Evolutionary conservation across 208 protist species (phyloP).

Genomic region (Herpetomonas muscarum): DNA sequence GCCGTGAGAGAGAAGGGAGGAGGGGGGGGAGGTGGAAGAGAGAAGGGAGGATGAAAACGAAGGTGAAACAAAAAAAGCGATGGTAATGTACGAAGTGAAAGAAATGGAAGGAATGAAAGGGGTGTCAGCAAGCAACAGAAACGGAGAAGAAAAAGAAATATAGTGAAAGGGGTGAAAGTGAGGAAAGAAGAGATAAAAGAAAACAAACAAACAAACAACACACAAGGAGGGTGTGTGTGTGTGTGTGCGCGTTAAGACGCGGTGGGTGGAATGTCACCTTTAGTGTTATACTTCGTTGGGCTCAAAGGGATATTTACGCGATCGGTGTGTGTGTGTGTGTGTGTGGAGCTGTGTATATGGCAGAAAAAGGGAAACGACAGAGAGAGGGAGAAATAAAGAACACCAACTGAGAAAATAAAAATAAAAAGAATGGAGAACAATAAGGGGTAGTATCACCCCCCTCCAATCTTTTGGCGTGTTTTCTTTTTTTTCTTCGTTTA

Average conservation of each 20-base stretch:
- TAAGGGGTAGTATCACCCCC: too few relatives aligned
- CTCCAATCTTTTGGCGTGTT: background rate
- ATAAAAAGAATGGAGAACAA: slow-evolving; percentile 3
- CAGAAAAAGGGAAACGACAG: slow-evolving; percentile 7
- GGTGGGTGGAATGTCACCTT: too few relatives aligned
- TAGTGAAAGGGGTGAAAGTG: background rate
- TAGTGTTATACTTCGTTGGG: background rate
- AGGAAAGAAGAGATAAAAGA: background rate
- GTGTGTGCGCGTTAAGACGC: too few relatives aligned
- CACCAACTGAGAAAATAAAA: slow-evolving; percentile 9
- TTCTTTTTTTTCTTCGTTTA: background rate
- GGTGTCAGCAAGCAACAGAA: background rate
- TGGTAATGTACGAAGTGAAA: too few relatives aligned
- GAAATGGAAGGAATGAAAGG: too few relatives aligned
- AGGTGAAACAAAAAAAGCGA: too few relatives aligned
- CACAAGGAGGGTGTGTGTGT: background rate
- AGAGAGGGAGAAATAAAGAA: slow-evolving; percentile 2
- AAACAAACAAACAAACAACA: slow-evolving; percentile 1
- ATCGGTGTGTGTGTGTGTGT: slow-evolving; percentile 5
- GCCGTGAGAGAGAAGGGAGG: background rate
- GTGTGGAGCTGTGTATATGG: background rate
- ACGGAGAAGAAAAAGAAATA: slow-evolving; percentile 12
- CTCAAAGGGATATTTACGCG: background rate
- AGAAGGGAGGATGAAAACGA: background rate
- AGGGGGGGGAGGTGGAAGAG: background rate